Conservation (phyloP, 768 basidiomycete genomes). For the Serendipita sp. region DNA sequence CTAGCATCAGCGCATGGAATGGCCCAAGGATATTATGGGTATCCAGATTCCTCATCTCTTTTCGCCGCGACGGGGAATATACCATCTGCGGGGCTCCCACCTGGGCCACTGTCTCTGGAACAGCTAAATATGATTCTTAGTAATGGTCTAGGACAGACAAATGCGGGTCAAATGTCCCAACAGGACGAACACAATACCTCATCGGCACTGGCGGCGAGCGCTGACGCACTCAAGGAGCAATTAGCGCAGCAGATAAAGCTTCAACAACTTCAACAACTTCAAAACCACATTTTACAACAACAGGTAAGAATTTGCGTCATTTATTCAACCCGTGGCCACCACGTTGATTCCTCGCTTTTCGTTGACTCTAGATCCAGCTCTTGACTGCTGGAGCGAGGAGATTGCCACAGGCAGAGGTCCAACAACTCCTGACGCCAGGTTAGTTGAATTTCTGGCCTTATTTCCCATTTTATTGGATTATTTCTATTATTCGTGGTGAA, state of each 20-base stretch:
- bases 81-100: too few species aligned
- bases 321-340: conserved; percentile 14
- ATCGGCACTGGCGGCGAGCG: neutral
- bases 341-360: conserved; percentile 7
- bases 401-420: conserved; percentile 18
- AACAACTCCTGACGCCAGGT: conserved; percentile 58
- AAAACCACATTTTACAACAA: conserved; percentile 79
- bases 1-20: neutral
- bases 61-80: neutral
- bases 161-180: neutral
- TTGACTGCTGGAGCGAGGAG: conserved; percentile 27
- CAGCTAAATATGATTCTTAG: neutral
- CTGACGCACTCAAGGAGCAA: conserved; percentile 14
- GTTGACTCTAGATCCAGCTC: conserved; percentile 41
- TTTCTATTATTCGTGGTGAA: conserved; percentile 12
- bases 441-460: conserved; percentile 14
- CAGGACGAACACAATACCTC: neutral
- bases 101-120: neutral
- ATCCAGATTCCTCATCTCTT: neutral
- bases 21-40: neutral
- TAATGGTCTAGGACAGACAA: neutral
- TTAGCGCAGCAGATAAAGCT: conserved; percentile 45
- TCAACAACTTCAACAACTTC: conserved; percentile 60
- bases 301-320: conserved; percentile 38
- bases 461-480: conserved; percentile 9